Evolutionary conservation across 495 filamentous ascomycete species (phyloP), one percentile per base, ranked within the genome.

Genomic region (Podospora tetraspora): DNA sequence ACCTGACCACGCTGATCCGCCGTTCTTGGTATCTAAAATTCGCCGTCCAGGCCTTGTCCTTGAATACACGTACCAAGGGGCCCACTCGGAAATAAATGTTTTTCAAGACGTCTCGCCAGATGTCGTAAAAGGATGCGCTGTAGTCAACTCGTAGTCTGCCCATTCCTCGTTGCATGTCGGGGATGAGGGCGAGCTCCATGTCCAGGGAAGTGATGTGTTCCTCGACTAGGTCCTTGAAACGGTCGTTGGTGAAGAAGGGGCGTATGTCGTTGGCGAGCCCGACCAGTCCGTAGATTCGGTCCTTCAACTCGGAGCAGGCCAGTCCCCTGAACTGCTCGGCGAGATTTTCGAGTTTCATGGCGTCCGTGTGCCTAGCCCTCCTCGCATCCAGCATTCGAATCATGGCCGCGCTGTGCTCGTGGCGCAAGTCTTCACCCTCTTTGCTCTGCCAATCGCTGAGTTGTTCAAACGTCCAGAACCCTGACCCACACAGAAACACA

Each of bases 261-360:
- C 25, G 57, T 19, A 71, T 62, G 57, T 75, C 71, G 59, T 67
- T 73, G n/a, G 73, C 70, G 8, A 69, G 66, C 23, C 69, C 73
- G 16, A 75, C 30, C 60, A 74, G 64, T 2, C 69, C 68, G 37
- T 61, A 75, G 10, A 75, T 64, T 22, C 69, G 59, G 60, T 75
- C 70, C 24, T 69, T 61, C 19, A 65, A n/a, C 59, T 75, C 73
- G 25, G 37, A 57, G 30, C 73, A 75, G 11, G 32, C 29, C 29
- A 58, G 66, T 8, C 29, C 25, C 29, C 32, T 32, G 34, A 74
- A 74, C 4, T 68, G 25, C 62, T 74, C 73, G 32, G 71, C 59
- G 24, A 74, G 62, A 1, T 19, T 59, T 61, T 72, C 68, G 3
- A 74, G 64, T 3, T 62, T 61, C 71, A 72, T 70, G 30, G 8